Base-by-base conservation (phyloP, 2,329 filamentous ascomycete genomes). In the Gaeumannomyces sp. region DNA sequence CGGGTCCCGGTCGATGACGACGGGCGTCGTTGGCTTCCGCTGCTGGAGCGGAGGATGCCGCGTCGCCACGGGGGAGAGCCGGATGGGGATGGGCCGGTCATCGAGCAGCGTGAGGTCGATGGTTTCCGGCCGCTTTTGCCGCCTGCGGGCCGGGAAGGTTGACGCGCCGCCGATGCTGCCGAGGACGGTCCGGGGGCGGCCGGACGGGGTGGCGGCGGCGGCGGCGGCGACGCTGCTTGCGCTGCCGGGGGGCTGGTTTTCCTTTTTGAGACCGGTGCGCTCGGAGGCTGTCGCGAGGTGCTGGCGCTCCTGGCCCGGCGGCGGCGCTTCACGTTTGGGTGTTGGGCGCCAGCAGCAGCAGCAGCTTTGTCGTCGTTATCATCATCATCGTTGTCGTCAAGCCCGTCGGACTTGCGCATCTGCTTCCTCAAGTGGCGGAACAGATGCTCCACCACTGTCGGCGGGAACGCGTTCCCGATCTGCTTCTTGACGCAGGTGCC, bases 381-480 rank as follows among this genome's bases (percentile, higher is more conserved):
- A 22, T 14, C 28, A 6, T 13, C n/a, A 11, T 27, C 31, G 16
- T 45, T 31, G 60, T 38, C 28, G 31, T 59, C 53, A n/a, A 80
- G 70, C 0, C 75, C 72, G 64, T 86, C 83, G 27, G 77, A 71
- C 1, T 72, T 67, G 19, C 83, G 72, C 1, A 86, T 71, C 75
- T 79, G 83, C 10, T 72, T 67, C 25, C 79, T 73, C 11, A 86
- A 69, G 61, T 84, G 81, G n/a, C 72, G 71, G 67, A 82, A 85
- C 0, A 86, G 70, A 0, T 80, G 74, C 31, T 76, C 75, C 3
- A 85, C 85, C 0, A 83, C 81, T 33, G 77, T 77, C 0, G 90
- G 85, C 0, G 92, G 89, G 22, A 94, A 92, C 0, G 91, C 91
- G 70, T 95, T 94, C 0, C 91, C 91, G 67, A 94, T 90, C 72